Evolutionary conservation across 495 filamentous ascomycete genomes (phyloP).

Genomic region (Parmelia sp.): DNA sequence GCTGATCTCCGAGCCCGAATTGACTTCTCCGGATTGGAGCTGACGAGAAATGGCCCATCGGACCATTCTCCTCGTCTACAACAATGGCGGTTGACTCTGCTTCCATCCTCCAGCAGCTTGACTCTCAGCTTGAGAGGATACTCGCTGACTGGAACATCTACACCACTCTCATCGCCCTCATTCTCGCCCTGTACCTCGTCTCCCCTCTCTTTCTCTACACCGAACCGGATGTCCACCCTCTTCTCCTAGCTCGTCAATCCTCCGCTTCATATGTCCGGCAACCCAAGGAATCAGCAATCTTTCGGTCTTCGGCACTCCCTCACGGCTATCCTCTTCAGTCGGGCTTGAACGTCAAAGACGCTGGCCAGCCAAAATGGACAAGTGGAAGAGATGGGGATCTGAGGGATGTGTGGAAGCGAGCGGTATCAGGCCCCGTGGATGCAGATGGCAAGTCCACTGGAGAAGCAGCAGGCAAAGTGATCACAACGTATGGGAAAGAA

Average conservation of each 20-base stretch:
- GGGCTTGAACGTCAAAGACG: conserved; percentile 79
- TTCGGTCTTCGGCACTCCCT: conserved; percentile 73
- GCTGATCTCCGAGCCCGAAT: neutral
- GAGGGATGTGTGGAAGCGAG: conserved; percentile 84
- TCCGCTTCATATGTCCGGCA: conserved; percentile 71
- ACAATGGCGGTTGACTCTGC: conserved; percentile 14
- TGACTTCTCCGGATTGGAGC: neutral
- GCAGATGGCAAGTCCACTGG: conserved; percentile 53
- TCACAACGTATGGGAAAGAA: conserved; percentile 73
- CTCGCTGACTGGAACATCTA: conserved; percentile 75
- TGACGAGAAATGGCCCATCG: neutral
- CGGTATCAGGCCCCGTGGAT: conserved; percentile 56
- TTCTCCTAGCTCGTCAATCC: conserved; percentile 80
- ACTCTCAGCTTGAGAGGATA: conserved; percentile 59
- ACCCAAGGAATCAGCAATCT: conserved; percentile 74
- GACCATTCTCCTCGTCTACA: neutral
- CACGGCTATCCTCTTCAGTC: conserved; percentile 74
- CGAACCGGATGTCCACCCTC: conserved; percentile 86
- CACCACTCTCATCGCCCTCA: conserved; percentile 55
- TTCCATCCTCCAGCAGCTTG: conserved; percentile 42
- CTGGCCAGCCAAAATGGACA: conserved; percentile 74
- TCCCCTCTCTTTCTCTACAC: conserved; percentile 54
- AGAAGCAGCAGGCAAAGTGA: conserved; percentile 63
- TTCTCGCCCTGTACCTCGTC: conserved; percentile 54
- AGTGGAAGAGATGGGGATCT: conserved; percentile 81